A percentile compares a stretch with the other conserved stretches of the same genome.
Evolutionary conservation across 495 filamentous ascomycete species (phyloP).

Genomic region (Sporormia fimetaria): DNA sequence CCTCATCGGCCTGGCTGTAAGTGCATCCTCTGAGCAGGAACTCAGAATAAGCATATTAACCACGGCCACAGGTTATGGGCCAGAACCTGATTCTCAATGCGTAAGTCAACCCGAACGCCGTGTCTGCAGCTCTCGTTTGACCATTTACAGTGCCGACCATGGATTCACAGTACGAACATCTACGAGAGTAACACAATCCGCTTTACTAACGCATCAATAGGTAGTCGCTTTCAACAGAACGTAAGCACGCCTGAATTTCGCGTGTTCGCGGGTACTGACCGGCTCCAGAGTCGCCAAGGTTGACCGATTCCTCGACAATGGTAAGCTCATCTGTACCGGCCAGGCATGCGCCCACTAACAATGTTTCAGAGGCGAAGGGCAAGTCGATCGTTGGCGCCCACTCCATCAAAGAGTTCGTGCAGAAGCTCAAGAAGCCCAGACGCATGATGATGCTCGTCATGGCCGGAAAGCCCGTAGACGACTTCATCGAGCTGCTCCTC

Average conservation of each 20-base stretch:
- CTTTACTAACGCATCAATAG: constrained; percentile 8
- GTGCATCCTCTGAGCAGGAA: constrained; percentile 2
- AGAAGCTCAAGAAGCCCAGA: constrained; percentile 92
- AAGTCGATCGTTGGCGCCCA: constrained; percentile 89
- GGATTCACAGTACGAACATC: constrained; percentile 53
- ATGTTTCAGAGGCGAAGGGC: constrained; percentile 40
- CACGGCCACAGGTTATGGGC: constrained; percentile 84
- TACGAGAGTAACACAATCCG: background rate
- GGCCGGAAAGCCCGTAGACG: constrained; percentile 93
- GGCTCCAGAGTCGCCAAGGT: constrained; percentile 64
- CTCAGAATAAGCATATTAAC: no score
- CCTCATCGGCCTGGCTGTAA: constrained; percentile 86
- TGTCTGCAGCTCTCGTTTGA: constrained; percentile 13
- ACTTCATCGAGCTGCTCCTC: constrained; percentile 93
- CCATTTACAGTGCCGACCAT: constrained; percentile 21
- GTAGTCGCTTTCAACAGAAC: constrained; percentile 96
- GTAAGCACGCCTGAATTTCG: constrained; percentile 3
- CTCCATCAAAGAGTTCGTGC: constrained; percentile 83
- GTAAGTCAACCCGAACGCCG: constrained; percentile 32
- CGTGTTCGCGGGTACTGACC: constrained; percentile 1
- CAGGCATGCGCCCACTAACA: constrained; percentile 4
- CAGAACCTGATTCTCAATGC: constrained; percentile 98
- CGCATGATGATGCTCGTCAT: constrained; percentile 96
- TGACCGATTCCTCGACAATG: constrained; percentile 85
- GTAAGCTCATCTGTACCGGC: constrained; percentile 35